Base-by-base conservation (phyloP, 2,329 filamentous ascomycete species). In the Tolypocladium paradoxum region DNA sequence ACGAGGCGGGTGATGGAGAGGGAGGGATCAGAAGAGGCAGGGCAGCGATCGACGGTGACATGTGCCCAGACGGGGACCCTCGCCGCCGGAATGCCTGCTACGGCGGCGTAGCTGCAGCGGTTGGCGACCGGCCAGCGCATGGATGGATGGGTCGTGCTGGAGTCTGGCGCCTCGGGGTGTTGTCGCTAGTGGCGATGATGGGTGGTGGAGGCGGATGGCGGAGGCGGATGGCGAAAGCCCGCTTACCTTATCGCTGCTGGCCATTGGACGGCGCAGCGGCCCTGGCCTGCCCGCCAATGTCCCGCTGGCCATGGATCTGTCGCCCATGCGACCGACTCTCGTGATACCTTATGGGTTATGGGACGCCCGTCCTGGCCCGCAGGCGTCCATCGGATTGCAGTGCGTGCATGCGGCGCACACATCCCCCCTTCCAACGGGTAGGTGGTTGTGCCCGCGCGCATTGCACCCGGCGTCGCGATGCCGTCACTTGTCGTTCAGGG, bases 41-140 rank as follows among this genome's bases (percentile, higher is more conserved):
- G 31, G 48, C 49, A 37, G 50, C 36, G 20, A 47, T 20, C 4
- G 40, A 27, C 51, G 22, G 53, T 48, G 51, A 53, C 53, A 53
- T 56, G 55, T 55, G 53, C n/a, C n/a, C n/a, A n/a, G n/a, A n/a
- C n/a, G n/a, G n/a, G n/a, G n/a, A n/a, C 29, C 38, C 52, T 53
- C 24, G 35, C 27, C 45, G 51, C 46, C 46, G 51, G 46, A 53
- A n/a, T n/a, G n/a, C n/a, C n/a, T n/a, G n/a, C n/a, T n/a, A n/a
- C n/a, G n/a, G n/a, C n/a, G n/a, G n/a, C n/a, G n/a, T n/a, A n/a
- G n/a, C n/a, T n/a, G n/a, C n/a, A n/a, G n/a, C n/a, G n/a, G n/a
- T n/a, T n/a, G n/a, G n/a, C n/a, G n/a, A n/a, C n/a, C n/a, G n/a
- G n/a, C n/a, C n/a, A n/a, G n/a, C n/a, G n/a, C n/a, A n/a, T n/a